These are phyloP conservation scores for Vigna unguiculata DNA, from an alignment of 306 rosid genomes.

Conservation along the genomic window DNA sequence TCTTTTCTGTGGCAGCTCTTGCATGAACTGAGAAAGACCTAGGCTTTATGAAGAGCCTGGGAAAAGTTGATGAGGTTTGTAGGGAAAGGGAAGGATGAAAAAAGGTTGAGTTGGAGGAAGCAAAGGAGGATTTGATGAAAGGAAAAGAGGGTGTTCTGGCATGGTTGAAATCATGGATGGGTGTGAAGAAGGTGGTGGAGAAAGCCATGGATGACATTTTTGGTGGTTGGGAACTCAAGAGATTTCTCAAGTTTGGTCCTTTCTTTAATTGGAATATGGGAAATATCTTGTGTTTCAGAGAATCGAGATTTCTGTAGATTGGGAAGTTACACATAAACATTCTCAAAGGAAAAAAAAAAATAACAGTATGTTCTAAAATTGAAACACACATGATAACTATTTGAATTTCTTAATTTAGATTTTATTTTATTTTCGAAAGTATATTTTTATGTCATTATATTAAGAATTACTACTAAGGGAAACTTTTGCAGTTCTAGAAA, in stretches of 20 bases:
- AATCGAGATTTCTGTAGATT: neutral
- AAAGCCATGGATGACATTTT: constrained; percentile 67
- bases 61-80: constrained; percentile 46
- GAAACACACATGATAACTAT: too few relatives aligned
- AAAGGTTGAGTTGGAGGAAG: constrained; percentile 69
- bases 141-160: constrained; percentile 47
- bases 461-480: too few relatives aligned
- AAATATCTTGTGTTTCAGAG: neutral
- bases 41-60: constrained; percentile 44
- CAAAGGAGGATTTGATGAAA: constrained; percentile 59
- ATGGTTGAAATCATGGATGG: constrained; percentile 43
- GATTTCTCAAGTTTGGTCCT: neutral
- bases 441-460: too few relatives aligned
- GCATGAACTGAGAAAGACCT: constrained; percentile 67
- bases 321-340: neutral
- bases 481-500: too few relatives aligned
- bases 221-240: constrained; percentile 6
- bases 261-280: neutral
- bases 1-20: constrained; percentile 79
- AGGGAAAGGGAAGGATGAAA: constrained; percentile 53
- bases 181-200: constrained; percentile 55
- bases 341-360: neutral
- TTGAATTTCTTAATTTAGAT: neutral
- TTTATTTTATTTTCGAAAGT: neutral
- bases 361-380: too few relatives aligned